A percentile compares a stretch with the other conserved stretches of the same genome.
phyloP scores from a whole-genome alignment of 2,329 filamentous ascomycete genomes.

The Aspergillus aculeatus region DNA sequence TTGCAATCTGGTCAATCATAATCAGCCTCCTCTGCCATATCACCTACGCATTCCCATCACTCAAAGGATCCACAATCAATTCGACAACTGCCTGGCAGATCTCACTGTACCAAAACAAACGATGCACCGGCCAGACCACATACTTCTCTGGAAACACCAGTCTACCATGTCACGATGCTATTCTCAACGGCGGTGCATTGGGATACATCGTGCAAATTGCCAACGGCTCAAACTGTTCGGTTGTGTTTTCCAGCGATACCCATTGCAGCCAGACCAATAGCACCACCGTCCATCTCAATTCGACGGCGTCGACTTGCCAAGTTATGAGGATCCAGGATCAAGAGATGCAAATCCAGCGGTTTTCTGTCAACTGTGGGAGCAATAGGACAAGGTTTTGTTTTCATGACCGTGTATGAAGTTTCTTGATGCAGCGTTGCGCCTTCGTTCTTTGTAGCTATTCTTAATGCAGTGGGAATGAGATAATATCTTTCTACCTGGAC shows the following conservation, averaged over 20 bases:
- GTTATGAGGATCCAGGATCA: neutral
- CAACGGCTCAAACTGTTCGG: neutral
- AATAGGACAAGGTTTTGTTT: neutral
- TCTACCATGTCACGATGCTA: constrained; percentile 3
- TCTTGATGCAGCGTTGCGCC: neutral
- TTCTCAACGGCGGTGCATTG: constrained; percentile 15
- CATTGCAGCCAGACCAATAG: constrained; percentile 1
- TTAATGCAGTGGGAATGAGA: neutral
- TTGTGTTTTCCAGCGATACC: constrained; percentile 7
- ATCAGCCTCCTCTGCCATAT: neutral
- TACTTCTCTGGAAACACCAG: constrained; percentile 11
- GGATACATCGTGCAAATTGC: constrained; percentile 8
- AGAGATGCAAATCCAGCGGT: neutral
- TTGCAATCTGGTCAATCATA: neutral
- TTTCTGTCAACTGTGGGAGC: constrained; percentile 2
- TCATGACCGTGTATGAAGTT: neutral
- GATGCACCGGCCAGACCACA: constrained; percentile 14
- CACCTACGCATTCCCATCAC: neutral
- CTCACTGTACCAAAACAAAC: constrained; percentile 13
- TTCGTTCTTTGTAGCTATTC: neutral
- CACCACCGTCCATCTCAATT: neutral
- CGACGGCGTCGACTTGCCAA: neutral
- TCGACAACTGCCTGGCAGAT: constrained; percentile 11
- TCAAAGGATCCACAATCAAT: neutral
- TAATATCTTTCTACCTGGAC: no score